Evolutionary conservation across 805 yeast species (phyloP).

Genomic region (Candida michaelii): DNA sequence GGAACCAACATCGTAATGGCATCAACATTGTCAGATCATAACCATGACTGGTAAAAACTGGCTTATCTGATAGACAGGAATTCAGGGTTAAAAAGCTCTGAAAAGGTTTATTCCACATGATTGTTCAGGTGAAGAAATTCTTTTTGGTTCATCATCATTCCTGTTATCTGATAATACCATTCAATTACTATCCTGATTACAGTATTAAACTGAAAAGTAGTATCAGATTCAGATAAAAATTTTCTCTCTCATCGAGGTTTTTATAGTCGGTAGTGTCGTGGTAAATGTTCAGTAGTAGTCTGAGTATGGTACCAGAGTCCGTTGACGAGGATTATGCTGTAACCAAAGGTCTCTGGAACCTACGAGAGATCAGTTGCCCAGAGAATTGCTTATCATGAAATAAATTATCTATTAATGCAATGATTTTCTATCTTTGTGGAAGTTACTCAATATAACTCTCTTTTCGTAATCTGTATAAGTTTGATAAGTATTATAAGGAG

Average conservation of each 20-base stretch:
- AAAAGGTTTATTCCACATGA: conserved; percentile 52
- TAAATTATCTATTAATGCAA: too few relatives aligned
- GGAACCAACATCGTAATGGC: too few relatives aligned
- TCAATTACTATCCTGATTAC: conserved; percentile 1
- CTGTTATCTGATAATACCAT: conserved; percentile 5
- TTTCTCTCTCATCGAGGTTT: background rate
- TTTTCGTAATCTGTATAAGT: background rate
- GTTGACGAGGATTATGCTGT: too few relatives aligned
- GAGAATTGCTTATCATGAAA: too few relatives aligned
- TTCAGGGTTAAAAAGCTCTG: conserved; percentile 78
- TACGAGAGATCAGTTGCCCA: too few relatives aligned
- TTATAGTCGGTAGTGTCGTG: background rate
- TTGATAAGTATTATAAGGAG: background rate
- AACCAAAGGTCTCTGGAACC: too few relatives aligned
- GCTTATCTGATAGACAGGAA: conserved; percentile 10
- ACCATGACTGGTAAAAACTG: too few relatives aligned
- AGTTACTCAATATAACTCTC: too few relatives aligned
- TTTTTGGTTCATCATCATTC: conserved; percentile 35
- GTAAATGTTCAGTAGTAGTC: too few relatives aligned
- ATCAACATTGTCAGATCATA: too few relatives aligned
- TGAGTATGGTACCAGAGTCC: too few relatives aligned
- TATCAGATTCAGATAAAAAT: conserved; percentile 6
- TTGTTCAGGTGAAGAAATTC: conserved; percentile 74
- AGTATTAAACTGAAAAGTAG: conserved; percentile 5
- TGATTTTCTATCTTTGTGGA: too few relatives aligned